phyloP scores from a whole-genome alignment of 2,329 filamentous ascomycete genomes.

The Corinectria fuckeliana region DNA sequence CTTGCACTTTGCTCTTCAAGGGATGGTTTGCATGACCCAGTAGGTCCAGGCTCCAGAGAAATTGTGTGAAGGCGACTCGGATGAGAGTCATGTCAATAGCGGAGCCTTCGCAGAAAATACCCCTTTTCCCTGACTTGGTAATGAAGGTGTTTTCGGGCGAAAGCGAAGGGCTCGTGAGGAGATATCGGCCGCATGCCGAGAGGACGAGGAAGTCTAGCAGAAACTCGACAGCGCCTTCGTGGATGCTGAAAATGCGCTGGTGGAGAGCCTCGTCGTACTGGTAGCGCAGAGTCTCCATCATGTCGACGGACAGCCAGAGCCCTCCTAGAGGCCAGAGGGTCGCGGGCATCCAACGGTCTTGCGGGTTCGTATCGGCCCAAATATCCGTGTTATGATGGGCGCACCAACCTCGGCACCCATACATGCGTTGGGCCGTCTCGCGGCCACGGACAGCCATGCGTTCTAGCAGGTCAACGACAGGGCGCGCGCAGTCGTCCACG shows the following conservation, averaged over 20 bases:
- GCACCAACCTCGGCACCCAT: constrained; percentile 45
- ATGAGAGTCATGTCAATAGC: constrained; percentile 34
- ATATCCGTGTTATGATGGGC: constrained; percentile 49
- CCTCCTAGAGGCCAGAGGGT: constrained; percentile 36
- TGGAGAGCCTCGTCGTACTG: constrained; percentile 27
- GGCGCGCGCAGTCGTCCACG: constrained; percentile 46
- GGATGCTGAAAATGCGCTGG: constrained; percentile 37
- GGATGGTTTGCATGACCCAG: not conserved
- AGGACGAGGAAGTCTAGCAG: constrained; percentile 46
- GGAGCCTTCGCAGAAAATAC: constrained; percentile 35
- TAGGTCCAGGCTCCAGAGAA: constrained; percentile 20
- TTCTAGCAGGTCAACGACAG: constrained; percentile 46
- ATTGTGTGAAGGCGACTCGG: constrained; percentile 28
- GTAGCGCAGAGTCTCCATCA: constrained; percentile 34
- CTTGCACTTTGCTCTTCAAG: not conserved
- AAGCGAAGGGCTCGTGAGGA: constrained; percentile 34
- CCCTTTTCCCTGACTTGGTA: constrained; percentile 8
- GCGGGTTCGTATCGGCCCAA: constrained; percentile 48
- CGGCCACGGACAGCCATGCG: constrained; percentile 37
- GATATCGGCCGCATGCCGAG: constrained; percentile 34
- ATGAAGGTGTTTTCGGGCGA: constrained; percentile 37
- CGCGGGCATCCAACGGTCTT: constrained; percentile 41
- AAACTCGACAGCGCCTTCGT: constrained; percentile 46
- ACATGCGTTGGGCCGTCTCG: constrained; percentile 45
- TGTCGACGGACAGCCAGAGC: constrained; percentile 33